phyloP scores from a whole-genome alignment of 2,329 filamentous ascomycete genomes.

The Trichoderma breve region DNA sequence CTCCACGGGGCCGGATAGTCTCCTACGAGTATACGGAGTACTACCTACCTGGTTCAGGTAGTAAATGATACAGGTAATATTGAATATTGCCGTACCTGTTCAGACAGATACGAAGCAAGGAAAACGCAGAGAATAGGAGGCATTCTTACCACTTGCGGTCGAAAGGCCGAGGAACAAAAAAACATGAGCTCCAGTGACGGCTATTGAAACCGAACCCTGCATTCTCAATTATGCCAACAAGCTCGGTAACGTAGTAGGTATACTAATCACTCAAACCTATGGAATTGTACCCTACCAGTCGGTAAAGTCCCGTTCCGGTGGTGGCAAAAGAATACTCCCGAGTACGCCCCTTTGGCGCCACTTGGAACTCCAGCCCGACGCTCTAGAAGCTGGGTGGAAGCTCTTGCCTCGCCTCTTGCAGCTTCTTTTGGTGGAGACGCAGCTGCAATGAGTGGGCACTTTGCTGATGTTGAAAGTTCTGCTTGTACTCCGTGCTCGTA shows the following conservation, averaged over 20 bases:
- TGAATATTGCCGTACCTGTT: not conserved
- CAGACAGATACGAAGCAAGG: not conserved
- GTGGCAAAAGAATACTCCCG: not conserved
- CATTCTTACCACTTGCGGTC: not conserved
- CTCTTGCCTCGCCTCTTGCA: conserved; percentile 3
- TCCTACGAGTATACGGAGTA: not conserved
- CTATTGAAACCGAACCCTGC: not conserved
- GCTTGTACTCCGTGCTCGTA: not conserved
- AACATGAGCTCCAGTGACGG: too few relatives aligned
- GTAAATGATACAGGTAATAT: not conserved
- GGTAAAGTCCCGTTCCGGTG: not conserved
- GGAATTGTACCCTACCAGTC: not conserved
- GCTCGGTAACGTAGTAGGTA: not conserved
- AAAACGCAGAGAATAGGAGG: not conserved
- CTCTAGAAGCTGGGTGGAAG: conserved; percentile 17
- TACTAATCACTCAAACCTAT: not conserved
- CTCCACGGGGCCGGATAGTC: not conserved
- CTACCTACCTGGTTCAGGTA: not conserved
- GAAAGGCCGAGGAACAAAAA: not conserved
- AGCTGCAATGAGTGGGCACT: not conserved
- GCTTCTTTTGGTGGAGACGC: not conserved
- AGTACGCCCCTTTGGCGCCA: not conserved
- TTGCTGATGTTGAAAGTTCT: not conserved
- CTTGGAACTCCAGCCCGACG: not conserved
- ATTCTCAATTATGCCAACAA: not conserved